These are phyloP conservation scores for Populus ilicifolia DNA, from an alignment of 345 rosid genomes.

Conservation along the genomic window DNA sequence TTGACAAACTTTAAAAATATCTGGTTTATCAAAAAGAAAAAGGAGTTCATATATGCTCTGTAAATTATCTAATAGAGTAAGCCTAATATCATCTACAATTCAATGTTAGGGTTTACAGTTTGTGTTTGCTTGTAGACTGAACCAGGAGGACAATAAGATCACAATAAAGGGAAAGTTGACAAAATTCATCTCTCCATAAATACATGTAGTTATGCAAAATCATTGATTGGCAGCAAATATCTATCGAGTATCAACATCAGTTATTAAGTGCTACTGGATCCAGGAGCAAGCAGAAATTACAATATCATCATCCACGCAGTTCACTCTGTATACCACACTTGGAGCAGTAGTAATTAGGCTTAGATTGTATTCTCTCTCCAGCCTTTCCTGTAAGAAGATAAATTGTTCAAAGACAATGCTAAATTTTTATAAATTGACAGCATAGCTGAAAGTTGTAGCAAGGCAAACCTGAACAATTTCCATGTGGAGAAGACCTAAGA, in stretches of 20 bases:
- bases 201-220: neutral
- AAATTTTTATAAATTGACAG: constrained; percentile 9
- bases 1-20: neutral
- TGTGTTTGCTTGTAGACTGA: neutral
- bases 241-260: neutral
- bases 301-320: constrained; percentile 63
- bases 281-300: constrained; percentile 55
- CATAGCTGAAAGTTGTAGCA: constrained; percentile 11
- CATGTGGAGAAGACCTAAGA: constrained; percentile 99
- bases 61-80: neutral
- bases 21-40: neutral
- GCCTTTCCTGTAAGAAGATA: constrained; percentile 74
- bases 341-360: constrained; percentile 98
- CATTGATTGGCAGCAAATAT: neutral
- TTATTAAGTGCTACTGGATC: neutral
- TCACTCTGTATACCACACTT: constrained; percentile 93
- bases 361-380: constrained; percentile 94
- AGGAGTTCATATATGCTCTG: neutral
- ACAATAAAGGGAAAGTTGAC: neutral
- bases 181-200: neutral
- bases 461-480: constrained; percentile 92
- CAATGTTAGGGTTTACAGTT: neutral
- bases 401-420: neutral
- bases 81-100: neutral
- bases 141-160: neutral